Evolutionary conservation across 23 red algal species (phyloP).

Genomic region (Gracilaria gracilis): DNA sequence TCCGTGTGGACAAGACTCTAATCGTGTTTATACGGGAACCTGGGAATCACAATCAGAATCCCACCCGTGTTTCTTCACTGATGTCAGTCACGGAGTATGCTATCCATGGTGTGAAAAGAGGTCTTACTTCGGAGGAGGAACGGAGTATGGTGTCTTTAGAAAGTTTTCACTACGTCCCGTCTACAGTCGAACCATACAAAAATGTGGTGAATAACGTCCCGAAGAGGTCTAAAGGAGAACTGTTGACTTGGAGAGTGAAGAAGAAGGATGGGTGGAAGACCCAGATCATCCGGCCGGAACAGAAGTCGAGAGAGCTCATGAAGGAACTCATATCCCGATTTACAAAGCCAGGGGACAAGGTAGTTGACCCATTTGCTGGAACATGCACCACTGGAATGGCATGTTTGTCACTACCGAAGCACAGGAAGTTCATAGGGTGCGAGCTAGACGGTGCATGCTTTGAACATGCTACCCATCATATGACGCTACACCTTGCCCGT

Average conservation of each 20-base stretch:
- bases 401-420: background rate
- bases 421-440: background rate
- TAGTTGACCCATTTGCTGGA: constrained; percentile 6
- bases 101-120: background rate
- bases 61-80: background rate
- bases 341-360: constrained; percentile 2
- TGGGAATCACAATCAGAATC: background rate
- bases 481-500: background rate
- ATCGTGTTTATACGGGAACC: background rate
- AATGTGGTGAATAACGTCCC: background rate
- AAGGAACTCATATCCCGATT: constrained; percentile 32
- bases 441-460: constrained; percentile 3
- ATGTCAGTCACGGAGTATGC: background rate
- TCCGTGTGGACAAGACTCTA: background rate
- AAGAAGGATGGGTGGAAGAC: background rate
- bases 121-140: background rate
- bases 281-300: background rate
- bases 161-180: background rate
- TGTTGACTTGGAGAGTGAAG: background rate
- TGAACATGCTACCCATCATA: background rate
- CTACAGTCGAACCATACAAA: background rate
- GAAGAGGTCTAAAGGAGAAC: background rate
- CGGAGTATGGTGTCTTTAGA: background rate
- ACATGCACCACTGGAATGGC: constrained; percentile 1
- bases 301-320: constrained; percentile 16